Conservation (phyloP, 1,139 yeast genomes). For the Yamadazyma dendronema region DNA sequence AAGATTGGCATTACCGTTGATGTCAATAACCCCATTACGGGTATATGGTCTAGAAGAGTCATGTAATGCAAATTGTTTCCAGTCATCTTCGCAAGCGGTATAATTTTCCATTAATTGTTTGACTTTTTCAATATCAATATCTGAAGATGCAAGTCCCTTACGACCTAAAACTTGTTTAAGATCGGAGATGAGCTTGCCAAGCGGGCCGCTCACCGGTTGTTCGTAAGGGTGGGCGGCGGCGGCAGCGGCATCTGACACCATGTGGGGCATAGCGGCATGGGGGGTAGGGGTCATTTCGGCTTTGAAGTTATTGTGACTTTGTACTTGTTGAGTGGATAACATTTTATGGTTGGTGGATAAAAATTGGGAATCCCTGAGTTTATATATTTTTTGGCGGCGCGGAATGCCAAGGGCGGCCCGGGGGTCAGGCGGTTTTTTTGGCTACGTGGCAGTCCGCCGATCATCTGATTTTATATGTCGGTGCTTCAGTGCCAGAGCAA, state of each 20-base stretch:
- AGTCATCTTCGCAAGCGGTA: constrained; percentile 49
- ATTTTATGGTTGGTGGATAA: background rate
- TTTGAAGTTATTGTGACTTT: background rate
- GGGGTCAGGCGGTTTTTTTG: background rate
- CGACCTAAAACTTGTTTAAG: constrained; percentile 32
- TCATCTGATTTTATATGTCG: no score
- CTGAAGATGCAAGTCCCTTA: constrained; percentile 44
- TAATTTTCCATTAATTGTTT: constrained; percentile 49
- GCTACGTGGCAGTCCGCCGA: no score
- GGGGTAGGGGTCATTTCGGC: no score
- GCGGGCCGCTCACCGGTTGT: no score
- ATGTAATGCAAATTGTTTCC: constrained; percentile 58
- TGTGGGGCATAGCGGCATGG: no score
- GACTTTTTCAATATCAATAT: constrained; percentile 53
- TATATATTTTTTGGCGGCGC: background rate
- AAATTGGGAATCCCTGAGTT: background rate
- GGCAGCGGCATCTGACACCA: background rate
- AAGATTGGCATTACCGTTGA: constrained; percentile 67
- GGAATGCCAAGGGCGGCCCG: background rate
- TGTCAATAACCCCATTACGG: constrained; percentile 64
- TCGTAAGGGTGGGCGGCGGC: background rate
- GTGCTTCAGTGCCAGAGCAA: no score
- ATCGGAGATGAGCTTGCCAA: constrained; percentile 29
- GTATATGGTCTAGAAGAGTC: constrained; percentile 54
- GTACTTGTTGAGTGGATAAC: background rate